Percentiles rank a stretch among this genome's conserved stretches.
phyloP scores from a whole-genome alignment of 1,284 basidiomycete species.

The Sanghuangporus weigelae region DNA sequence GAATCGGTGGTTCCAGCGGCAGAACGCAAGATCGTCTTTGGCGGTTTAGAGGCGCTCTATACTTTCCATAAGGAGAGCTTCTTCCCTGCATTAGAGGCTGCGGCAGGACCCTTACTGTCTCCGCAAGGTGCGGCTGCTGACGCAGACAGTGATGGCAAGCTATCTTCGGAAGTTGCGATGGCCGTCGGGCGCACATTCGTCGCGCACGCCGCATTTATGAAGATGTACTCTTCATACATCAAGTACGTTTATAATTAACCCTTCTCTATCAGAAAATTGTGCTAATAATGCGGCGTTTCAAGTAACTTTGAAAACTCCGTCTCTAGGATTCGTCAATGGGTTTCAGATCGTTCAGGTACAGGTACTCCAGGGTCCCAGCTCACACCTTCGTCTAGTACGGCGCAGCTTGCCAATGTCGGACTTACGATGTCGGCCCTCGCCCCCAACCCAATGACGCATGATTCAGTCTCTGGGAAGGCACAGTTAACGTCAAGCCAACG shows the following conservation, averaged over 20 bases:
- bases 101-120: slow-evolving; percentile 62
- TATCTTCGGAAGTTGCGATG: slow-evolving; percentile 74
- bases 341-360: slow-evolving; percentile 44
- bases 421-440: slow-evolving; percentile 52
- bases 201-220: slow-evolving; percentile 93
- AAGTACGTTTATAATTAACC: slow-evolving; percentile 55
- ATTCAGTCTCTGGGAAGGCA: slow-evolving; percentile 23
- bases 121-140: slow-evolving; percentile 39
- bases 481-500: slow-evolving; percentile 65
- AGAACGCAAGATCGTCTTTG: slow-evolving; percentile 92
- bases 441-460: slow-evolving; percentile 35
- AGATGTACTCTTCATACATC: slow-evolving; percentile 95
- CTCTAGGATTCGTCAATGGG: slow-evolving; percentile 82
- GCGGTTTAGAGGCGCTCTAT: slow-evolving; percentile 85
- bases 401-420: slow-evolving; percentile 59
- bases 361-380: slow-evolving; percentile 39
- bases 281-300: slow-evolving; percentile 15
- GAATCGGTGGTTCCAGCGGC: slow-evolving; percentile 83
- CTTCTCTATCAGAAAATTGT: slow-evolving; percentile 13
- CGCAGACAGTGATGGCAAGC: slow-evolving; percentile 64
- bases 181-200: slow-evolving; percentile 87
- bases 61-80: slow-evolving; percentile 92
- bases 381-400: slow-evolving; percentile 55
- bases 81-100: slow-evolving; percentile 81
- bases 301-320: slow-evolving; percentile 92